Evolutionary conservation across 495 filamentous ascomycete genomes (phyloP).

Genomic region (Pyrenula massariospora): DNA sequence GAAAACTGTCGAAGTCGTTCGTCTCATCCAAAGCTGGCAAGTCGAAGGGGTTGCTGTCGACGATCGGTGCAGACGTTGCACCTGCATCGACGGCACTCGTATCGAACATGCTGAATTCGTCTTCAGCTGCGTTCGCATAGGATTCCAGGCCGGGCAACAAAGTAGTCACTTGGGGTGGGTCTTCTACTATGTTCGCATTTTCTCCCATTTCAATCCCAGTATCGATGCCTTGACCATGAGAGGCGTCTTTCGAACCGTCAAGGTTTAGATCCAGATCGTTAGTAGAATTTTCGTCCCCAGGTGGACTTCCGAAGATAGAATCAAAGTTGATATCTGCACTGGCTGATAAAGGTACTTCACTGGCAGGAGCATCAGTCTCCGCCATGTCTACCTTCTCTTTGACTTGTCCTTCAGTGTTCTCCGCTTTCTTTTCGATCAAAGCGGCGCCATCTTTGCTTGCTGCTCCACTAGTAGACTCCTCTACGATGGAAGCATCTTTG

Average conservation of each 20-base stretch:
- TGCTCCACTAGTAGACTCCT: constrained; percentile 8
- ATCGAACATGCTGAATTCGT: constrained; percentile 24
- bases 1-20: background rate
- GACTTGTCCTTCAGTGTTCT: constrained; percentile 5
- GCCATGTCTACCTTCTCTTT: constrained; percentile 16
- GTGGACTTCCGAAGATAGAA: constrained; percentile 14
- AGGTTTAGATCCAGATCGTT: constrained; percentile 35
- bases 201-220: constrained; percentile 10
- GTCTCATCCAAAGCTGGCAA: background rate
- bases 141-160: constrained; percentile 19
- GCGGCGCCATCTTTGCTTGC: background rate
- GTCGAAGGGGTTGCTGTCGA: background rate
- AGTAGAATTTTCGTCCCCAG: constrained; percentile 12
- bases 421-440: background rate
- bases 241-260: constrained; percentile 33
- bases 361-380: constrained; percentile 8
- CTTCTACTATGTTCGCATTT: constrained; percentile 8
- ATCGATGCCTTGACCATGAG: constrained; percentile 20
- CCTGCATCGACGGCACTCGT: background rate
- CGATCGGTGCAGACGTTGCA: constrained; percentile 1
- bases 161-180: constrained; percentile 13
- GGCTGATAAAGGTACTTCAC: constrained; percentile 12
- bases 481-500: background rate
- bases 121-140: constrained; percentile 21
- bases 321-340: constrained; percentile 24